A percentile compares a stretch with the other conserved stretches of the same genome.
phyloP scores from a whole-genome alignment of 2,329 filamentous ascomycete species.

The Calonectria leucothoes region DNA sequence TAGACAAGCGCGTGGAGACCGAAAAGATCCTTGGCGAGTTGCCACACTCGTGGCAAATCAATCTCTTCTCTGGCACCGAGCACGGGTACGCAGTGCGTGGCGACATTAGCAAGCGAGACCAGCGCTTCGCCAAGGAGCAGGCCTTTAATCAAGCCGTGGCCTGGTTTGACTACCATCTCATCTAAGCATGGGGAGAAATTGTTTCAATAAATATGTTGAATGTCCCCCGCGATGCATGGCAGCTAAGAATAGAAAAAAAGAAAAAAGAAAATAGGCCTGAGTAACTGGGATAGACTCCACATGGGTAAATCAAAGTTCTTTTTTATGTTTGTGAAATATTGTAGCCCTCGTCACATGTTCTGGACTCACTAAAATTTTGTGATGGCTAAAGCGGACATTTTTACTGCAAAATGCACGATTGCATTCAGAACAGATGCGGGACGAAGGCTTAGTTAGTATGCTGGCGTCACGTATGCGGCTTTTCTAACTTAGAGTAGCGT shows the following conservation, averaged over 20 bases:
- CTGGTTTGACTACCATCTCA: slow-evolving; percentile 74
- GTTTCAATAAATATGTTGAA: neutral
- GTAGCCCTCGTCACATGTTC: no score
- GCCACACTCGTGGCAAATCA: slow-evolving; percentile 73
- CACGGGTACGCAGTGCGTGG: slow-evolving; percentile 82
- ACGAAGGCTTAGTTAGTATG: no score
- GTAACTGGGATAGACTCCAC: no score
- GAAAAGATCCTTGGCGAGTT: slow-evolving; percentile 69
- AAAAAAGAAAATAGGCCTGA: no score
- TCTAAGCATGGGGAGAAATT: neutral
- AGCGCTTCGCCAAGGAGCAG: slow-evolving; percentile 80
- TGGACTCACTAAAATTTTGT: no score
- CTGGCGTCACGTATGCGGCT: no score
- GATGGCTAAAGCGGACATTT: no score
- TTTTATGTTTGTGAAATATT: no score
- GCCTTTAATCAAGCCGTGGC: slow-evolving; percentile 80
- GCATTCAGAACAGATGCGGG: no score
- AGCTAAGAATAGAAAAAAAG: neutral
- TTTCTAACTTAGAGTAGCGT: no score
- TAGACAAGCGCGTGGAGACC: slow-evolving; percentile 64
- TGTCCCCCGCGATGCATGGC: neutral
- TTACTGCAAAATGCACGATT: no score
- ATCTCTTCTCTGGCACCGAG: slow-evolving; percentile 73
- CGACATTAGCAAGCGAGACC: slow-evolving; percentile 61
- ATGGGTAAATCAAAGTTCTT: no score